phyloP scores from a whole-genome alignment of 2,329 filamentous ascomycete genomes.

The Diaporthe ilicicola region DNA sequence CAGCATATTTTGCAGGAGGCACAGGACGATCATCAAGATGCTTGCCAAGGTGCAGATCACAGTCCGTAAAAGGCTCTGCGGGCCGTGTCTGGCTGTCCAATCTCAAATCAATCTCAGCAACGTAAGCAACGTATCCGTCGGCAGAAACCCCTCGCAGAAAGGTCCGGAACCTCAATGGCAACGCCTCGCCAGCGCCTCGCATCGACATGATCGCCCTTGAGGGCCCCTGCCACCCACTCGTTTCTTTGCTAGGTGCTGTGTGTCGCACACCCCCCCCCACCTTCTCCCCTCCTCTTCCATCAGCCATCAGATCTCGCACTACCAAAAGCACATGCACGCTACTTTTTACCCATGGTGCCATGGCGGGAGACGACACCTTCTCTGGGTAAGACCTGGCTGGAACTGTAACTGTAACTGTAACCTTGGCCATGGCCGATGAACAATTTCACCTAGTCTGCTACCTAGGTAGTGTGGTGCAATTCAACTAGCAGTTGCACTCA shows the following conservation, averaged over 20 bases:
- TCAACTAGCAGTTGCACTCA: neutral
- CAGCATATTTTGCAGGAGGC: neutral
- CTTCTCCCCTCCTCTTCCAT: neutral
- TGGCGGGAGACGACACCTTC: neutral
- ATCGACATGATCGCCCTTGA: neutral
- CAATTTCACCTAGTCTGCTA: neutral
- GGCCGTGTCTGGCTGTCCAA: constrained; percentile 15
- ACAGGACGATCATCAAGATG: constrained; percentile 8
- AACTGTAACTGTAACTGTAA: neutral
- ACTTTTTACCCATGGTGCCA: too few relatives aligned
- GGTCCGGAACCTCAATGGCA: constrained; percentile 2
- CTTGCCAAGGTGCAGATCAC: constrained; percentile 14
- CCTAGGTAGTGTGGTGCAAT: neutral
- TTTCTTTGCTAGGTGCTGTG: neutral
- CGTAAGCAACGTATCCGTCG: constrained; percentile 7
- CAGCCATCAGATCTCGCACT: neutral
- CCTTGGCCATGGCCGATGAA: neutral
- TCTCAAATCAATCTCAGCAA: neutral
- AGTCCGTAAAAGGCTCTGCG: constrained; percentile 6
- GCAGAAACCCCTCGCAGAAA: constrained; percentile 11
- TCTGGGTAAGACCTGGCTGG: neutral
- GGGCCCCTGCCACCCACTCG: neutral
- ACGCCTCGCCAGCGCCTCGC: neutral
- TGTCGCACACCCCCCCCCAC: neutral
- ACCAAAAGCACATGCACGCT: neutral